Percentiles rank a stretch among this genome's conserved stretches.
These are phyloP conservation scores for Apiotrichum brassicae DNA, from an alignment of 1,284 basidiomycete species.

Conservation along the genomic window DNA sequence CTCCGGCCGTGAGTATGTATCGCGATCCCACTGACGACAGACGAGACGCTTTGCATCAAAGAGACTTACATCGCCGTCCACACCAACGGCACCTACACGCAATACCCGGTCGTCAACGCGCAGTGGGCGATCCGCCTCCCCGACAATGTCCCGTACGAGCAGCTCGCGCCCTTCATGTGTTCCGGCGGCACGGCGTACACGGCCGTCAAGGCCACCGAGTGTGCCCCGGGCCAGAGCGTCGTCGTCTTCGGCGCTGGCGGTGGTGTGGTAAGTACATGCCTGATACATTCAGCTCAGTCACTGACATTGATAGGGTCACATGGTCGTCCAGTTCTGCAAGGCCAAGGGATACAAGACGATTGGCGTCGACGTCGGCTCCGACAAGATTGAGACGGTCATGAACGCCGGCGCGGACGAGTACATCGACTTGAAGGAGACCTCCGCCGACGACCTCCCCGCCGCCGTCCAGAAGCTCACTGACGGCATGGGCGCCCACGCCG, in stretches of 20 bases:
- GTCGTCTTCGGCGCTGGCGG: slow-evolving; percentile 13
- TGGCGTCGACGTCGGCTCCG: slow-evolving; percentile 15
- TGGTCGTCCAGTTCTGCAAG: slow-evolving; percentile 18
- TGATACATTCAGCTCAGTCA: background rate
- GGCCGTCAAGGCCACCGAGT: slow-evolving; percentile 15
- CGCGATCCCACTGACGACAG: background rate
- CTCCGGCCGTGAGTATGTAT: slow-evolving; percentile 6
- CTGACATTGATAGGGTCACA: slow-evolving; percentile 8
- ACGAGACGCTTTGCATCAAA: slow-evolving; percentile 16
- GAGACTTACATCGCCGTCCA: slow-evolving; percentile 8
- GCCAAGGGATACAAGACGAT: slow-evolving; percentile 14
- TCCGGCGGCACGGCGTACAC: slow-evolving; percentile 18
- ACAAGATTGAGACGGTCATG: slow-evolving; percentile 8
- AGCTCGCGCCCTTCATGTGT: slow-evolving; percentile 16
- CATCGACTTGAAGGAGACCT: slow-evolving; percentile 10
- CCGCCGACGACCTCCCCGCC: slow-evolving; percentile 5
- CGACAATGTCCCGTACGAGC: slow-evolving; percentile 12
- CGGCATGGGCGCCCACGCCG: slow-evolving; percentile 14
- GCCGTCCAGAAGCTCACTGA: slow-evolving; percentile 11
- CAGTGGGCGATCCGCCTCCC: slow-evolving; percentile 16
- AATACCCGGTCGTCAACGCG: slow-evolving; percentile 13
- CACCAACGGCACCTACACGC: slow-evolving; percentile 16
- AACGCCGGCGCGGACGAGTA: slow-evolving; percentile 10
- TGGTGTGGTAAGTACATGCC: slow-evolving; percentile 8
- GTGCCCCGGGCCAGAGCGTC: slow-evolving; percentile 9